Evolutionary conservation across 306 rosid genomes (phyloP).

Genomic region (Cucurbita argyrosperma): DNA sequence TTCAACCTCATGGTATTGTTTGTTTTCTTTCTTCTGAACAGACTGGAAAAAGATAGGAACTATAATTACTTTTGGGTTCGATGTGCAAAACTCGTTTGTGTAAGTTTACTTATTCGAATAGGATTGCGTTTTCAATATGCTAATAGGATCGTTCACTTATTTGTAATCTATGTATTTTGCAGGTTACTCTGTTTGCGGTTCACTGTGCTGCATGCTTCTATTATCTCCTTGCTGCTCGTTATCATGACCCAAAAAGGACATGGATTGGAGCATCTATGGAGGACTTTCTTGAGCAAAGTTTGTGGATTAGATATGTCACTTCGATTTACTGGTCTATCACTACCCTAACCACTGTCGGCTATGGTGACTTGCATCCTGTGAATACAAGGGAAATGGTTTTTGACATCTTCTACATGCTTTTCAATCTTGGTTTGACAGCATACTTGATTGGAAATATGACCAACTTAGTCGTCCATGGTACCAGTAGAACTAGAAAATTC

Average conservation of each 20-base stretch:
- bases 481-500: constrained; percentile 73
- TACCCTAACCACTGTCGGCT: constrained; percentile 81
- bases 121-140: background rate
- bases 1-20: background rate
- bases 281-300: constrained; percentile 29
- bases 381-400: constrained; percentile 77
- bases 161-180: constrained; percentile 2
- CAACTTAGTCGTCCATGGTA: constrained; percentile 86
- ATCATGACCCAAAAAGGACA: constrained; percentile 46
- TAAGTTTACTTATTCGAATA: constrained; percentile 18
- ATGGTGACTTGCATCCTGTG: constrained; percentile 87
- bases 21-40: constrained; percentile 10
- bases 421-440: constrained; percentile 78
- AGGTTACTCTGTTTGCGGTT: constrained; percentile 86
- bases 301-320: constrained; percentile 69
- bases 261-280: constrained; percentile 56
- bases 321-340: constrained; percentile 86
- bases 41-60: constrained; percentile 85
- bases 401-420: constrained; percentile 77
- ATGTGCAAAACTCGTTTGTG: constrained; percentile 74
- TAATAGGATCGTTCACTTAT: background rate
- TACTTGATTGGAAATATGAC: constrained; percentile 98
- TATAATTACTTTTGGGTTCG: constrained; percentile 86
- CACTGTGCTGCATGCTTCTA: constrained; percentile 86
- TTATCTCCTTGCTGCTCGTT: constrained; percentile 67